Evolutionary conservation across 2,329 filamentous ascomycete genomes (phyloP), one percentile per base, ranked within the genome.

Genomic region (Leptodontidium sp.): DNA sequence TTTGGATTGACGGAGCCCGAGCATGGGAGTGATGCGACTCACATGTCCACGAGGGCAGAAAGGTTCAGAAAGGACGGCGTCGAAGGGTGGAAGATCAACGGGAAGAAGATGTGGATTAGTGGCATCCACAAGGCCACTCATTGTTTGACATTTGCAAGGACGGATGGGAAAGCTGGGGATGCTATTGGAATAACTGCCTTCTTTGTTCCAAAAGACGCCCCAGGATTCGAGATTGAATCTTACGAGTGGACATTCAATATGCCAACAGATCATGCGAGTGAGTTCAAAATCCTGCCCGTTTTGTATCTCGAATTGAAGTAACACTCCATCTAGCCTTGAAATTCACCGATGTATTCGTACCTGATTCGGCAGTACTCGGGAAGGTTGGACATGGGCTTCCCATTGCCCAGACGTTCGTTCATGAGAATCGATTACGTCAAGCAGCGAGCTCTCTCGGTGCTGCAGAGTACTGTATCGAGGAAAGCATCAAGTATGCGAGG

Each of bases 221-320:
- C 82, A 0, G 88, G 88, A 0, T 72, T 90, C 17, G 80, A 82
- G 26, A 82, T 88, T 8, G 82, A 84, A 57, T 87, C 85, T 47
- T 90, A 88, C 72, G 84, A 90, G 77, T 90, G 87, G 86, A 90
- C 87, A 1, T 83, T 90, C 64, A 90, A 90, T 73, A 90, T 90
- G 87, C 87, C 87, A 0, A 90, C 88, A 6, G 88, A 90, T 75
- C 88, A 90, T 75, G 88, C 88, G 2, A 90, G 68, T 70, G 17
- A 61, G 58, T 65, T 15, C 11, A 9, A 6, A 7, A 9, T 40
- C 49, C 8, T 40, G 14, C 57, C 21, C 8, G 8, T 6, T 3
- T 32, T 47, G 9, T 50, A 12, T 12, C 12, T 38, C 12, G 24
- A n/a, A 26, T 2, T 3, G 21, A 62, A 50, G 2, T 63, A 15